Base-by-base conservation (phyloP, 495 filamentous ascomycete genomes). In the Clavariopsis aquatica region DNA sequence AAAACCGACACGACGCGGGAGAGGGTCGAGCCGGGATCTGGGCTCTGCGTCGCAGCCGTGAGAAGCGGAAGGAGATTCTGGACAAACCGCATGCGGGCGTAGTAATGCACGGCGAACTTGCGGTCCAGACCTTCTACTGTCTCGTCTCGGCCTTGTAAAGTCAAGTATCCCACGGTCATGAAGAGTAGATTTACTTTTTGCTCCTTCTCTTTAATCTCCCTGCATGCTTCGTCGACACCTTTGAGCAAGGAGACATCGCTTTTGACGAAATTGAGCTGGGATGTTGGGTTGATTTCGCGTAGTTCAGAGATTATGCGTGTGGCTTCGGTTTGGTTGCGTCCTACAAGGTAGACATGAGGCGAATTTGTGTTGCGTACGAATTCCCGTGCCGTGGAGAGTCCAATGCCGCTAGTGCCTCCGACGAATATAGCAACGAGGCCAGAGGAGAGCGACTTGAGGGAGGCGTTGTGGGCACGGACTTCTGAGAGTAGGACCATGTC, bases 21-120 rank as follows among this genome's bases (percentile, higher is more conserved):
- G 23, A 75, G 62, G 9, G 62, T 68, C 31, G 49, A 19, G 0
- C 59, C 60, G 5, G 57, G 19, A 45, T 63, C 65, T 17, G 23
- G 20, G 23, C 36, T 22, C 1, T 68, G 57, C 17, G 71, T 69
- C 26, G 74, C 75, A 45, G 62, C 47, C 4, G 60, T 43, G 2
- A 78, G 64, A 1, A 69, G 57, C 0, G 73, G 70, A 26, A 72
- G 62, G 5, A 79, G 67, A 53, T 77, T 71, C 19, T 66, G 59
- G 23, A 82, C 79, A 71, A 90, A 89, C 41, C 87, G 82, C 49
- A 82, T 78, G 17, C 88, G 85, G 26, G 82, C 76, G 73, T 90
- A 90, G 75, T 84, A 85, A 51, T 73, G 76, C 3, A 89, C 72
- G 17, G 83, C 73, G 43, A 82, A 73, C 57, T 79, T 79, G 31